These are phyloP conservation scores for Fomitopsis palustris DNA, from an alignment of 1,284 basidiomycete genomes.

Conservation along the genomic window DNA sequence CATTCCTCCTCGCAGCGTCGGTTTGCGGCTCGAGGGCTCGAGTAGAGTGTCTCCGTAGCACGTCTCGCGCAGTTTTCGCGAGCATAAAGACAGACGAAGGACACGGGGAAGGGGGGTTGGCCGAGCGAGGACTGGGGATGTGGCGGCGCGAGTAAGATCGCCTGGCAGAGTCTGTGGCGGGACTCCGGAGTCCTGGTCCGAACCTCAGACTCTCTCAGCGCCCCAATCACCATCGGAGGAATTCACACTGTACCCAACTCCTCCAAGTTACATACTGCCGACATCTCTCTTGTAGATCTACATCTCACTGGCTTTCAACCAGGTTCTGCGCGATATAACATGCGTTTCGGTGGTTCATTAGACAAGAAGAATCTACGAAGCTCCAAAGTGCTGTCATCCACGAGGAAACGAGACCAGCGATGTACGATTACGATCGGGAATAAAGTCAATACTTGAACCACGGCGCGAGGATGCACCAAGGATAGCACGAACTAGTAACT, in stretches of 20 bases:
- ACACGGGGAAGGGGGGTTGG: slow-evolving; percentile 5
- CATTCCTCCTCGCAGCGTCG: slow-evolving; percentile 34
- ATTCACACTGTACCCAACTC: neutral
- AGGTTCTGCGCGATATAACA: too few species aligned
- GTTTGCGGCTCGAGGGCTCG: slow-evolving; percentile 38
- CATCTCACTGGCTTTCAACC: too few species aligned
- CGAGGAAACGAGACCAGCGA: neutral
- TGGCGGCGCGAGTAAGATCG: neutral
- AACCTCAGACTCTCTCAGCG: neutral
- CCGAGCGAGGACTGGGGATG: neutral
- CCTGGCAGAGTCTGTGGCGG: neutral
- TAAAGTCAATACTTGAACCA: neutral
- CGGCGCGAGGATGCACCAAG: neutral
- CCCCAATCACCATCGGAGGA: neutral
- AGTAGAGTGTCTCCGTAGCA: slow-evolving; percentile 34
- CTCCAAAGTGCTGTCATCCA: neutral
- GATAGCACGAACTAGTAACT: neutral
- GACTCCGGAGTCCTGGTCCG: neutral
- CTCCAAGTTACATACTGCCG: too few species aligned
- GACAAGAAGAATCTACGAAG: neutral
- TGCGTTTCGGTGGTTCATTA: neutral
- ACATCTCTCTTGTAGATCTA: too few species aligned
- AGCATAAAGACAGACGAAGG: slow-evolving; percentile 44
- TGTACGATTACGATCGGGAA: neutral
- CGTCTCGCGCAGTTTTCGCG: slow-evolving; percentile 42